Evolutionary conservation across 208 protist genomes (phyloP).

Genomic region (Crithidia acanthocephali): DNA sequence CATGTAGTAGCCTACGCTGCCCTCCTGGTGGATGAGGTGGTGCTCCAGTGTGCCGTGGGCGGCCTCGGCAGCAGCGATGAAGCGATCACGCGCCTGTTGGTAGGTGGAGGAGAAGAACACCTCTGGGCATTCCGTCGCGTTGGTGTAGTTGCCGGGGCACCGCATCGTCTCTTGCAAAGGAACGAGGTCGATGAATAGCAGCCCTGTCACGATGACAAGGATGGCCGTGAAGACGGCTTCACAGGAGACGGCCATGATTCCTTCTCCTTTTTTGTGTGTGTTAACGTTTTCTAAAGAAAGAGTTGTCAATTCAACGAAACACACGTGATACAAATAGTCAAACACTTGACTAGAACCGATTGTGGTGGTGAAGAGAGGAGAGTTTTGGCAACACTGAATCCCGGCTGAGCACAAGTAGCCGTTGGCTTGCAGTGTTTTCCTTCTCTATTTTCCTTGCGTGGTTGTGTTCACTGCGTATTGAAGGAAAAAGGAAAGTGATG

Average conservation of each 20-base stretch:
- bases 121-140: constrained; percentile 64
- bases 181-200: constrained; percentile 81
- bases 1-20: constrained; percentile 70
- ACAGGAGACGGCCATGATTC: constrained; percentile 41
- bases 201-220: constrained; percentile 58
- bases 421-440: no score
- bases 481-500: no score
- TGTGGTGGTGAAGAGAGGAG: no score
- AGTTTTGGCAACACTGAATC: no score
- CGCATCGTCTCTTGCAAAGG: constrained; percentile 77
- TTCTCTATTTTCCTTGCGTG: no score
- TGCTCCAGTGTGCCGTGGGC: constrained; percentile 49
- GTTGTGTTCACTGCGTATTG: no score
- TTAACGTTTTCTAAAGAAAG: neutral
- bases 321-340: no score
- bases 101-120: constrained; percentile 74
- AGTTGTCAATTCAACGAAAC: no score
- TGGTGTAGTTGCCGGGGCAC: constrained; percentile 60
- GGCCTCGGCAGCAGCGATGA: constrained; percentile 62
- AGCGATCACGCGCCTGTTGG: constrained; percentile 69
- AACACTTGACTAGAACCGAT: no score
- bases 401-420: no score
- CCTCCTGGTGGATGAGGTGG: constrained; percentile 52
- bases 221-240: constrained; percentile 45
- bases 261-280: neutral